Base-by-base conservation (phyloP, 257 asterid species). In the Fraxinus quadrangulata region DNA sequence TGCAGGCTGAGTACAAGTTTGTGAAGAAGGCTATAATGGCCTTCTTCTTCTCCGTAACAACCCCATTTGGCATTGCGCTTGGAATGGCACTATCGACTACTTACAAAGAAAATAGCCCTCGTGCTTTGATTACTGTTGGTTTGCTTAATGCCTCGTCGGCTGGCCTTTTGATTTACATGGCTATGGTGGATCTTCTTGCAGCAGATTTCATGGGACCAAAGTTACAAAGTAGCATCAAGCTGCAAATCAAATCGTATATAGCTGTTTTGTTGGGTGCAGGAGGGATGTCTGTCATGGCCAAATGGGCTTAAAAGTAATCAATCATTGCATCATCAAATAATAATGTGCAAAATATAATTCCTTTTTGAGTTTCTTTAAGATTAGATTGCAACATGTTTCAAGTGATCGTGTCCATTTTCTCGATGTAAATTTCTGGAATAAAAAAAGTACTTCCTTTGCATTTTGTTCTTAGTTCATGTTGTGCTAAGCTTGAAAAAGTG, bases 201-300 rank as follows among this genome's bases (percentile, higher is more conserved):
- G 85, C 92, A 0, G 92, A 90, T 73, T 90, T 90, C 23, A 85
- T 90, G 92, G 89, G 90, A 0, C 76, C 81, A 0, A 90, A 85
- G 65, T 67, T 90, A 77, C 92, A 90, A 70, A 86, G 84, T 0
- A 88, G 85, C 56, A 61, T 88, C 13, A 86, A 80, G 78, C 87
- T 88, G 4, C 90, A 84, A 61, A 11, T 85, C 16, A 86, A 86
- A 80, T 75, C 87, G 1, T 88, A 67, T 56, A 59, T 61, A 11
- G 90, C 90, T 0, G 90, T 88, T 47, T 68, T 88, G 3, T 74
- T 88, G 83, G 90, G 90, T 2, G 90, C 90, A 0, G 92, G 89
- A 26, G 90, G 92, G 23, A 89, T 91, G 96, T 89, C 96, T 4
- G 74, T 91, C 40, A 86, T 91, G 96, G 94, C 96, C 8, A 85